phyloP scores from a whole-genome alignment of 2,329 filamentous ascomycete genomes.

The Hymenoscyphus fraxineus region DNA sequence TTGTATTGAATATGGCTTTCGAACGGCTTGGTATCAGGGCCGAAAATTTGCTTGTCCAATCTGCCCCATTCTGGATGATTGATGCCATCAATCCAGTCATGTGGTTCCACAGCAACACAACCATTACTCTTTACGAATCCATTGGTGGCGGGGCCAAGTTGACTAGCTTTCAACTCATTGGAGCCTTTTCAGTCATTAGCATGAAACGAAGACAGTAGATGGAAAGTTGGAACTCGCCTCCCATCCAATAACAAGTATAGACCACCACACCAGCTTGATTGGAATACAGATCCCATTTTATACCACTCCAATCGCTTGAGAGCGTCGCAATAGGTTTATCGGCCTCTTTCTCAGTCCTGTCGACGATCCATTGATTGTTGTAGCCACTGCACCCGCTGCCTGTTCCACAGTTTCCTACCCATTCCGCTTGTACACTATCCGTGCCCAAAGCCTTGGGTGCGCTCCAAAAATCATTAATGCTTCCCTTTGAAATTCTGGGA shows the following conservation, averaged over 20 bases:
- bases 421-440: constrained; percentile 56
- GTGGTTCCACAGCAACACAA: constrained; percentile 83
- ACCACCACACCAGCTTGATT: constrained; percentile 89
- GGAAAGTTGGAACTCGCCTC: constrained; percentile 36
- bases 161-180: constrained; percentile 55
- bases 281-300: constrained; percentile 72
- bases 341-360: constrained; percentile 36
- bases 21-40: constrained; percentile 36
- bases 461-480: constrained; percentile 77
- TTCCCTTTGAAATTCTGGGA: constrained; percentile 58
- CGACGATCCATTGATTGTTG: constrained; percentile 56
- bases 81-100: constrained; percentile 91
- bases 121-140: constrained; percentile 62
- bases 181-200: constrained; percentile 9
- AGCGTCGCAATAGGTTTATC: constrained; percentile 54
- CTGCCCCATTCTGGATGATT: constrained; percentile 86
- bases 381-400: constrained; percentile 74
- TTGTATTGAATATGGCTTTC: constrained; percentile 19
- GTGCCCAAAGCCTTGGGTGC: constrained; percentile 71
- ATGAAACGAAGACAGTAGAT: background rate
- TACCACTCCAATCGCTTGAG: constrained; percentile 71
- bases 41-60: constrained; percentile 53
- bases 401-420: constrained; percentile 70
- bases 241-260: constrained; percentile 65
- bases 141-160: constrained; percentile 46